Base-by-base conservation (phyloP, 306 rosid genomes). In the Mimosa bimucronata region DNA sequence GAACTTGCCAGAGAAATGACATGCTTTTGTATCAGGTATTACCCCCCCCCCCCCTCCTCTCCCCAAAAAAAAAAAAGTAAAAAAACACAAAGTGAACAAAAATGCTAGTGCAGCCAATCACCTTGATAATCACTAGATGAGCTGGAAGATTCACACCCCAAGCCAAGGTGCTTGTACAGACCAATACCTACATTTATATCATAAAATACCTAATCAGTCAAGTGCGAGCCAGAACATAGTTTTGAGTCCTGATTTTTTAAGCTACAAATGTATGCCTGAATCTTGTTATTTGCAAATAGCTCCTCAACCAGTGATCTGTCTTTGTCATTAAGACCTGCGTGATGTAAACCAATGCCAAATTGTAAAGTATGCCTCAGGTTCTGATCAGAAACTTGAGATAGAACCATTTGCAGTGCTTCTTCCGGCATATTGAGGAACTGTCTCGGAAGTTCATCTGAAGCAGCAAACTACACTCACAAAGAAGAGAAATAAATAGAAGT, bases 121-220 rank as follows among this genome's bases (percentile, higher is more conserved):
- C 98, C 98, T 94, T 94, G 80, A 94, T 94, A 72, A 94, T 94
- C 42, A 94, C 98, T 66, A 94, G 92, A 90, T 94, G 98, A 18
- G 98, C 98, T 12, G 98, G 98, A 86, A 94, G 98, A 86, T 94
- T 94, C 74, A 94, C 98, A 68, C 98, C 98, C 98, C 98, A 94
- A 53, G 98, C 98, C 85, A 94, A 88, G 74, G 98, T 94, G 89
- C 98, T 94, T 46, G 98, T 94, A 88, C 97, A 92, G 81, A 94
- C 91, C 88, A 94, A 87, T 85, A 94, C 88, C 97, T 92, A 79
- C 50, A 78, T 79, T 76, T 60, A 52, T 26, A 82, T 69, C 55
- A 75, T 58, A 67, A 41, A 66, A 74, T 65, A 66, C 41, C 68
- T 11, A 60, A 82, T 77, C 67, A 79, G 55, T 60, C 23, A 79